Conservation (phyloP, 2,329 filamentous ascomycete genomes). For the Penicillium sp. region DNA sequence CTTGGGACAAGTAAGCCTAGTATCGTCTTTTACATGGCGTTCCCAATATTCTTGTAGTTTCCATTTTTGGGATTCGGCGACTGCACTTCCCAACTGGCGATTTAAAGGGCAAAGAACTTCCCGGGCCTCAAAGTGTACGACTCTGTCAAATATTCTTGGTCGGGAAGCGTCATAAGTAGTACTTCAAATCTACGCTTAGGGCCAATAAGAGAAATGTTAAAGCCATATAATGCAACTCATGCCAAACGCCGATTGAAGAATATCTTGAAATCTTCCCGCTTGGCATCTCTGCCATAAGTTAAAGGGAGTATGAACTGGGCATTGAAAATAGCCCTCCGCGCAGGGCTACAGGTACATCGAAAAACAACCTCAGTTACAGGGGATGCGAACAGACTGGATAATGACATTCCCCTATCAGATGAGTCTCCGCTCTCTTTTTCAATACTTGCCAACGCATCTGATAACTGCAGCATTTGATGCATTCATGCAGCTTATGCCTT, state of each 20-base stretch:
- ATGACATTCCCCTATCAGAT: not conserved
- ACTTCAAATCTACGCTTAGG: no score
- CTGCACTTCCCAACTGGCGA: not conserved
- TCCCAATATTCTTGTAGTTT: not conserved
- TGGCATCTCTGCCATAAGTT: not conserved
- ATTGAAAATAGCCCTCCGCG: not conserved
- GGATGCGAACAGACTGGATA: not conserved
- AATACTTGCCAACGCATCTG: not conserved
- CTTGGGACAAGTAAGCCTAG: not conserved
- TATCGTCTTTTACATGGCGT: no score
- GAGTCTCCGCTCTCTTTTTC: not conserved
- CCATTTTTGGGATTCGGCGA: not conserved
- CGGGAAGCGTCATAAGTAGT: no score
- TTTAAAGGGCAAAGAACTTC: not conserved
- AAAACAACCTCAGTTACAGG: not conserved
- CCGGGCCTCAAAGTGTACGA: no score
- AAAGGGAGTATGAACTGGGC: not conserved
- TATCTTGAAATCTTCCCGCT: not conserved
- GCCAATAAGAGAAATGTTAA: not conserved
- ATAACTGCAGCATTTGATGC: no score
- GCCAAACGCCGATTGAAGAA: not conserved
- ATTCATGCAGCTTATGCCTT: no score
- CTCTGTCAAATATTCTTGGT: no score
- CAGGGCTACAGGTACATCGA: not conserved
- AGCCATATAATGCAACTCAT: not conserved